Percentiles rank a stretch among this genome's conserved stretches.
phyloP scores from a whole-genome alignment of 2,329 filamentous ascomycete genomes.

The Microdochium nivale region DNA sequence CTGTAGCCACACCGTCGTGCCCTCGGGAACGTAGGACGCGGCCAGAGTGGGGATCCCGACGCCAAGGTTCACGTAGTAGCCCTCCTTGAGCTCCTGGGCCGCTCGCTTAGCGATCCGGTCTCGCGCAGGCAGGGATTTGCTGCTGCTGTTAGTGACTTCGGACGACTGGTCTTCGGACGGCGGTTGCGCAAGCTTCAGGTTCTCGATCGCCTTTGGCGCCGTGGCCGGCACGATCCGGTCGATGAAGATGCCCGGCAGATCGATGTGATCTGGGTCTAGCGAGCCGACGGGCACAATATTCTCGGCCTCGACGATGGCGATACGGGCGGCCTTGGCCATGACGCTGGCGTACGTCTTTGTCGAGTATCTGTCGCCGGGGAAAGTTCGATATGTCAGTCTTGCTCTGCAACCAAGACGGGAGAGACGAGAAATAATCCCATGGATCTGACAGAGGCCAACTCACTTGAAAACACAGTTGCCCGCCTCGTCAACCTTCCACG shows the following conservation, averaged over 20 bases:
- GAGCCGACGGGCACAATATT: constrained; percentile 69
- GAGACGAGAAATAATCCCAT: neutral
- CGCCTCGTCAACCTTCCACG: constrained; percentile 66
- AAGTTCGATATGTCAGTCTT: constrained; percentile 2
- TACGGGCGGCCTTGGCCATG: constrained; percentile 72
- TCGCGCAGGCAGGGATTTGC: constrained; percentile 43
- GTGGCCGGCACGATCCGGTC: constrained; percentile 72
- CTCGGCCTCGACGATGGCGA: constrained; percentile 79
- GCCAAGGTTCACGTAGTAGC: constrained; percentile 73
- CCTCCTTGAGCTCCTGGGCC: constrained; percentile 72
- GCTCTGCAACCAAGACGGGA: too few species aligned
- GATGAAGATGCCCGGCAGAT: constrained; percentile 76
- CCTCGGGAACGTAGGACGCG: constrained; percentile 61
- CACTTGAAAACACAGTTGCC: constrained; percentile 75
- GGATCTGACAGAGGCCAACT: too few species aligned
- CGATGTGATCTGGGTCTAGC: constrained; percentile 65
- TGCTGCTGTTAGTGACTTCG: constrained; percentile 24
- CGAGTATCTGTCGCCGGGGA: constrained; percentile 47
- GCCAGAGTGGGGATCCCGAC: constrained; percentile 85
- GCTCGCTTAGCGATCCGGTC: constrained; percentile 69
- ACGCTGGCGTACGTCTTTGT: constrained; percentile 67
- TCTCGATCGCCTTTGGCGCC: constrained; percentile 63
- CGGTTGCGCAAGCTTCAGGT: constrained; percentile 46
- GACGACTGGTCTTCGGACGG: constrained; percentile 15
- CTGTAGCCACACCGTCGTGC: constrained; percentile 71